Evolutionary conservation across 2,329 filamentous ascomycete species (phyloP).

Genomic region (Thelonectria discophora): DNA sequence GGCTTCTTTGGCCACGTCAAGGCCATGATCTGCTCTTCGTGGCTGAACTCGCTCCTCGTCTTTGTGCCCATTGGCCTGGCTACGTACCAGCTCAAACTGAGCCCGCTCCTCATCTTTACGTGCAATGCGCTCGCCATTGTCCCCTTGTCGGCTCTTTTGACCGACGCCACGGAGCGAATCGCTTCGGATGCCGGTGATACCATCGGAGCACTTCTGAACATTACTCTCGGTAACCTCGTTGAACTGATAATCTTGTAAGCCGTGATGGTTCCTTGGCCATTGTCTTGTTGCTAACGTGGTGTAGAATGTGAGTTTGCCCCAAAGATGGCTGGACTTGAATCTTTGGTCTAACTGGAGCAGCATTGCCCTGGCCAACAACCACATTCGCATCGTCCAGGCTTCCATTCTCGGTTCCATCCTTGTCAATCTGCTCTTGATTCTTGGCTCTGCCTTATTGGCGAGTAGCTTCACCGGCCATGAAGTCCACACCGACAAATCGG

Average conservation of each 20-base stretch:
- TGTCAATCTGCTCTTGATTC: constrained; percentile 78
- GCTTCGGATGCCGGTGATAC: constrained; percentile 66
- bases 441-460: constrained; percentile 78
- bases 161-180: constrained; percentile 68
- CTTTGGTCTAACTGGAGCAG: constrained; percentile 48
- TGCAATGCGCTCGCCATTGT: constrained; percentile 70
- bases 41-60: constrained; percentile 72
- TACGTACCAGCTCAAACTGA: constrained; percentile 52
- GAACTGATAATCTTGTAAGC: constrained; percentile 67
- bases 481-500: constrained; percentile 54
- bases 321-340: background rate
- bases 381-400: constrained; percentile 79
- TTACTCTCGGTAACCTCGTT: constrained; percentile 70
- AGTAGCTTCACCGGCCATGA: constrained; percentile 75
- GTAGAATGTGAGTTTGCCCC: constrained; percentile 46
- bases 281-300: constrained; percentile 38
- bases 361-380: constrained; percentile 61
- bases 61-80: constrained; percentile 77
- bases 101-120: constrained; percentile 59
- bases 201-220: constrained; percentile 67
- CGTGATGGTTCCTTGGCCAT: background rate
- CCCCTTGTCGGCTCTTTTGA: constrained; percentile 65
- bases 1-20: constrained; percentile 37
- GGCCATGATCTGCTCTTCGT: constrained; percentile 49
- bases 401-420: constrained; percentile 80